Conservation (phyloP, 1,139 yeast genomes). For the Lodderomyces beijingensis region DNA sequence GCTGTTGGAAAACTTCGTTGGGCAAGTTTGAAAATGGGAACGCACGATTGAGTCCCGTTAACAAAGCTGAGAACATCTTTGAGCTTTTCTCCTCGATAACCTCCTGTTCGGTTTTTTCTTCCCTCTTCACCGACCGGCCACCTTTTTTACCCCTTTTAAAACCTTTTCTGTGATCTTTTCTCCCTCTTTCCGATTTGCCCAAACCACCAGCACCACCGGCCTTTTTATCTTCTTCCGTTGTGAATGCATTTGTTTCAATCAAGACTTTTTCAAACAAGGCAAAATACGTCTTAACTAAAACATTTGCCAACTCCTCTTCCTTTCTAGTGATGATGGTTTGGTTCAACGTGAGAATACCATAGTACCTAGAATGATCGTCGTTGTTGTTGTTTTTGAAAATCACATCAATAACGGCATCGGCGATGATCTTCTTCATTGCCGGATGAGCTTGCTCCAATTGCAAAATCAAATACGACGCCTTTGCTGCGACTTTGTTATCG, state of each 20-base stretch:
- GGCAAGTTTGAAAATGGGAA: slow-evolving; percentile 87
- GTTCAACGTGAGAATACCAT: slow-evolving; percentile 80
- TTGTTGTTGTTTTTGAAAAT: slow-evolving; percentile 63
- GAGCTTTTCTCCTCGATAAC: slow-evolving; percentile 79
- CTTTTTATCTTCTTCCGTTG: slow-evolving; percentile 29
- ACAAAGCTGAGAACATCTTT: slow-evolving; percentile 81
- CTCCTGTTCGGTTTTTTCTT: slow-evolving; percentile 64
- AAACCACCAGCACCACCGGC: slow-evolving; percentile 23
- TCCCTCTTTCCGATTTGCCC: slow-evolving; percentile 44
- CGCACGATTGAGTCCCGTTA: slow-evolving; percentile 95
- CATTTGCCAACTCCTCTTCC: slow-evolving; percentile 77
- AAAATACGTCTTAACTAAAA: slow-evolving; percentile 78
- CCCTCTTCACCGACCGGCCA: slow-evolving; percentile 68
- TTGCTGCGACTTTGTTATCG: slow-evolving; percentile 86
- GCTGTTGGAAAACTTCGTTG: slow-evolving; percentile 65
- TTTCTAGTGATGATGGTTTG: slow-evolving; percentile 83
- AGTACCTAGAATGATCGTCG: slow-evolving; percentile 86
- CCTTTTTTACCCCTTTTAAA: slow-evolving; percentile 64
- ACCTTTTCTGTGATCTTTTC: slow-evolving; percentile 50
- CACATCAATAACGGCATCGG: slow-evolving; percentile 76
- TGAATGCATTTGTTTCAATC: slow-evolving; percentile 54
- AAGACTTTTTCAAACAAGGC: slow-evolving; percentile 80
- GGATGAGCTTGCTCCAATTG: slow-evolving; percentile 91
- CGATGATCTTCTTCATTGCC: slow-evolving; percentile 82
- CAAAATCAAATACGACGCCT: slow-evolving; percentile 76